Evolutionary conservation across 805 yeast species (phyloP).

Genomic region (Zygotorulaspora danielsina): DNA sequence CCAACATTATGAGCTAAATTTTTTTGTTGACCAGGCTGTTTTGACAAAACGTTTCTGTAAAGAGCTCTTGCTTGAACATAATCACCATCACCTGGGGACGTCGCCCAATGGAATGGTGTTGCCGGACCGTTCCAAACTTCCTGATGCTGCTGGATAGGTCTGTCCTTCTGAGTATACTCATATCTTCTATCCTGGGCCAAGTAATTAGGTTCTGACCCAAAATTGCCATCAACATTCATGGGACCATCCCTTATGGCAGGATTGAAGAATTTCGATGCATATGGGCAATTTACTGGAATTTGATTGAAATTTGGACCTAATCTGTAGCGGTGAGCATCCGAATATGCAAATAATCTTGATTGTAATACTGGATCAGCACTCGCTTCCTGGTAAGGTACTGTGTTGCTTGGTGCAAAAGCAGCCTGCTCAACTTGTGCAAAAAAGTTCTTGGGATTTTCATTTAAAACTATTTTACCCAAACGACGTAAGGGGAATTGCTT

Average conservation of each 20-base stretch:
- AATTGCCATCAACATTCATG: constrained; percentile 64
- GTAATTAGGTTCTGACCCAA: constrained; percentile 76
- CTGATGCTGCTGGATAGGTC: constrained; percentile 55
- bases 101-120: constrained; percentile 81
- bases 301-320: constrained; percentile 69
- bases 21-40: constrained; percentile 75
- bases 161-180: constrained; percentile 28
- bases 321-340: constrained; percentile 83
- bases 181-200: constrained; percentile 46
- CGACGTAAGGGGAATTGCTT: constrained; percentile 78
- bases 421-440: constrained; percentile 86
- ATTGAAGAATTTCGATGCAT: constrained; percentile 48
- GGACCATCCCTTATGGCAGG: constrained; percentile 85
- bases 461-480: constrained; percentile 73
- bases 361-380: constrained; percentile 83
- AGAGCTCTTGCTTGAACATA: constrained; percentile 71
- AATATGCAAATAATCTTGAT: constrained; percentile 74
- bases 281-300: constrained; percentile 88
- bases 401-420: constrained; percentile 79
- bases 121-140: constrained; percentile 83
- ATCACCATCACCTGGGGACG: constrained; percentile 58
- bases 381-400: constrained; percentile 80
- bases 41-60: constrained; percentile 69
- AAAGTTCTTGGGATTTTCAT: constrained; percentile 81
- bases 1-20: constrained; percentile 82